These are phyloP conservation scores for Boletellus emodensis DNA, from an alignment of 768 basidiomycete species.

Conservation along the genomic window DNA sequence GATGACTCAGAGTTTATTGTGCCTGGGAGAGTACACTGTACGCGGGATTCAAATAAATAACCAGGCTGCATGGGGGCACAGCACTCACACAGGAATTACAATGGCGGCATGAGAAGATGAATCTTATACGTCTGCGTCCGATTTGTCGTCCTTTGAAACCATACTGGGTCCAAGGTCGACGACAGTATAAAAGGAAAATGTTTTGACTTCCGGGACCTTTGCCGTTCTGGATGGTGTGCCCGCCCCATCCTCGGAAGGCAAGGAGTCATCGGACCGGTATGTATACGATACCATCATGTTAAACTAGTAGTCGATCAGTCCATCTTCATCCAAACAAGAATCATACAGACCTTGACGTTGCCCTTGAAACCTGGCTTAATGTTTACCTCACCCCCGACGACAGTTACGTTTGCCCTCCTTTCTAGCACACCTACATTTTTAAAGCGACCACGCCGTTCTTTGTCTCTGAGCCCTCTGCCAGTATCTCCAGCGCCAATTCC, in stretches of 20 bases:
- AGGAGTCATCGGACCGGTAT: slow-evolving; percentile 85
- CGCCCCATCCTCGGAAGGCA: slow-evolving; percentile 59
- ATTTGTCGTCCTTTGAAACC: slow-evolving; percentile 52
- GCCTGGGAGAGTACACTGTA: background rate
- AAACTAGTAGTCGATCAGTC: slow-evolving; percentile 52
- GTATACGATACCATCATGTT: slow-evolving; percentile 94
- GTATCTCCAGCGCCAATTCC: slow-evolving; percentile 28
- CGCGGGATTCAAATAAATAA: background rate
- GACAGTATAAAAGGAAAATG: slow-evolving; percentile 85
- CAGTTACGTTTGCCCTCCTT: slow-evolving; percentile 82
- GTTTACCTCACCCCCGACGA: slow-evolving; percentile 85
- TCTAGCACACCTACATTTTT: slow-evolving; percentile 81
- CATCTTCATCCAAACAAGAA: background rate
- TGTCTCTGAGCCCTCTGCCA: slow-evolving; percentile 41
- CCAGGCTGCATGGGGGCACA: background rate
- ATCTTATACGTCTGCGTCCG: slow-evolving; percentile 17
- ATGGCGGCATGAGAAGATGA: background rate
- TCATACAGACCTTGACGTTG: slow-evolving; percentile 63
- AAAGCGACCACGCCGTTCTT: slow-evolving; percentile 42
- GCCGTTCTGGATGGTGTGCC: slow-evolving; percentile 41
- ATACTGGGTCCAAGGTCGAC: slow-evolving; percentile 75
- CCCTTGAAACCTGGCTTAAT: slow-evolving; percentile 78
- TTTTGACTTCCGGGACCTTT: slow-evolving; percentile 71
- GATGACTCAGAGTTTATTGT: no score
- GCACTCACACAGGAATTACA: background rate